Conservation (phyloP, 2,329 filamentous ascomycete genomes). For the Dactylonectria macrodidyma region DNA sequence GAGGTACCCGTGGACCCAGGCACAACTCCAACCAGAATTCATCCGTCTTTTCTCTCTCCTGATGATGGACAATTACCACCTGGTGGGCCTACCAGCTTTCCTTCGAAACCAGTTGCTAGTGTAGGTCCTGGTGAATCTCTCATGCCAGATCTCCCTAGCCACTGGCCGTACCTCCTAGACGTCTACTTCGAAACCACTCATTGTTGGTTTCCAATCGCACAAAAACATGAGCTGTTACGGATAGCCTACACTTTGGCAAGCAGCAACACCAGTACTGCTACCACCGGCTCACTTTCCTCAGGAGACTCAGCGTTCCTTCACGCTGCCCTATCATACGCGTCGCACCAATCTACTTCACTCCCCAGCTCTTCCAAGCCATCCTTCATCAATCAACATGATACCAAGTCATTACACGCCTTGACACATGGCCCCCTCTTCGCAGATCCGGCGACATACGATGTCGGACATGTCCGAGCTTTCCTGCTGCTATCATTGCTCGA, state of each 20-base stretch:
- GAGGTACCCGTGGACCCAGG: not conserved
- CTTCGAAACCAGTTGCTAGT: not conserved
- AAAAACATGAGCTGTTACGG: slow-evolving; percentile 29
- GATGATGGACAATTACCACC: no score
- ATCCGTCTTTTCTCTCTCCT: no score
- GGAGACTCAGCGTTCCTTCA: slow-evolving; percentile 26
- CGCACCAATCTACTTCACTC: not conserved
- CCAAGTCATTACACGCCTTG: no score
- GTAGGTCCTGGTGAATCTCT: not conserved
- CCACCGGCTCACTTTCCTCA: not conserved
- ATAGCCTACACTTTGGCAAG: slow-evolving; percentile 18
- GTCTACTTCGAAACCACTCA: slow-evolving; percentile 27
- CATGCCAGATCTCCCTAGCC: not conserved
- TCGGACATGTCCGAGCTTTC: slow-evolving; percentile 28
- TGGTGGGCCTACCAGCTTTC: not conserved
- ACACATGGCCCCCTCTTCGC: not conserved
- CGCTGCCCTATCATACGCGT: slow-evolving; percentile 20
- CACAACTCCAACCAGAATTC: not conserved
- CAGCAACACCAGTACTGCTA: not conserved
- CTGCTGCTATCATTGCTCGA: slow-evolving; percentile 20
- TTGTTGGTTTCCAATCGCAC: slow-evolving; percentile 31
- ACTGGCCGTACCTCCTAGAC: slow-evolving; percentile 27
- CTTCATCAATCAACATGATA: not conserved
- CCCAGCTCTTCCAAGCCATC: not conserved
- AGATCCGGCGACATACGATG: slow-evolving; percentile 2